Evolutionary conservation across 345 rosid genomes (phyloP).

Genomic region (Euphorbia pulcherrima): DNA sequence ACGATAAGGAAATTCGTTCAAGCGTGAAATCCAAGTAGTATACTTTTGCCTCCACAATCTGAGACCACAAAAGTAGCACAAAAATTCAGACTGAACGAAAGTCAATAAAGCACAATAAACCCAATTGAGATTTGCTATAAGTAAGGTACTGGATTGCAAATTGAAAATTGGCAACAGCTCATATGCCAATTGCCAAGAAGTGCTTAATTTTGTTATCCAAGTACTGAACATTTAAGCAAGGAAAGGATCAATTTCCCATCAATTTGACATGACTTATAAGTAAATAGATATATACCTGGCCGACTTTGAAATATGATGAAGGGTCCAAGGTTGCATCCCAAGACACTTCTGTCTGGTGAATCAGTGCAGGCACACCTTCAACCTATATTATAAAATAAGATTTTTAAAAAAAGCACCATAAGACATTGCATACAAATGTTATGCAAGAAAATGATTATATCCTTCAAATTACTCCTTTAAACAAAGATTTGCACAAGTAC

Average conservation of each 20-base stretch:
- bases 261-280: slow-evolving; percentile 3
- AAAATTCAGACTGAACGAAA: slow-evolving; percentile 8
- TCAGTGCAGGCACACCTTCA: slow-evolving; percentile 80
- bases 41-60: slow-evolving; percentile 93
- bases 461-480: background rate
- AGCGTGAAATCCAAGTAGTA: slow-evolving; percentile 78
- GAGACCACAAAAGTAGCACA: slow-evolving; percentile 26
- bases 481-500: too few relatives aligned
- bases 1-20: slow-evolving; percentile 79
- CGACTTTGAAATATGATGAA: slow-evolving; percentile 69
- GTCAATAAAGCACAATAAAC: background rate
- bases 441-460: background rate
- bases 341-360: slow-evolving; percentile 90
- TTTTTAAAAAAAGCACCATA: slow-evolving; percentile 1
- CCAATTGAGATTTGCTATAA: background rate
- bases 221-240: background rate
- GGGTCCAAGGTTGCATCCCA: slow-evolving; percentile 97
- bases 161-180: background rate
- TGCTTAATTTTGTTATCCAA: background rate
- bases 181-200: slow-evolving; percentile 12
- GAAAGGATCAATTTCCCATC: background rate
- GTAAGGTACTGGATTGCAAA: slow-evolving; percentile 1
- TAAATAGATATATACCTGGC: slow-evolving; percentile 56
- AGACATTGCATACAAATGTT: background rate
- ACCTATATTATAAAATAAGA: slow-evolving; percentile 41